phyloP scores from a whole-genome alignment of 805 yeast species.

The Candida sphagnicola region DNA sequence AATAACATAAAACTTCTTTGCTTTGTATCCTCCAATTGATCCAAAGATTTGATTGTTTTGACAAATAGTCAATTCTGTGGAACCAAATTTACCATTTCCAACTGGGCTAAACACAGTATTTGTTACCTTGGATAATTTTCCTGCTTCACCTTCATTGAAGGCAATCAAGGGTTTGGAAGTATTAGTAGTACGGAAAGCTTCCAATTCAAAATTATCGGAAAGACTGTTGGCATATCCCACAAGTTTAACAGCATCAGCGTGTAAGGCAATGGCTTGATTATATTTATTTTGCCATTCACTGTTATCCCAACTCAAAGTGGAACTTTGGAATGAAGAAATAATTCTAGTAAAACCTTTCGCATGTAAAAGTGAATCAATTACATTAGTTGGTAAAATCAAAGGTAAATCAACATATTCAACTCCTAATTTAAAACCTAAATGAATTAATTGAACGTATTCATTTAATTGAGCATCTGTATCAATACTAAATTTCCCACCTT shows the following conservation, averaged over 20 bases:
- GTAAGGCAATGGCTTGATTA: slow-evolving; percentile 58
- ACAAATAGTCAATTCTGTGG: slow-evolving; percentile 54
- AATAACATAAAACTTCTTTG: slow-evolving; percentile 64
- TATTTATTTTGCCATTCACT: slow-evolving; percentile 74
- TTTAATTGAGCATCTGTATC: slow-evolving; percentile 32
- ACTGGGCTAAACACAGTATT: slow-evolving; percentile 81
- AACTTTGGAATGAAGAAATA: slow-evolving; percentile 83
- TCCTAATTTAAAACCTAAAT: slow-evolving; percentile 70
- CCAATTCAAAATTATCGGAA: slow-evolving; percentile 68
- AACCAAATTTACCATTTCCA: slow-evolving; percentile 64
- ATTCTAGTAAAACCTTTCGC: slow-evolving; percentile 60
- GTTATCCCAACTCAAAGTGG: slow-evolving; percentile 58
- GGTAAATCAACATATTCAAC: slow-evolving; percentile 81
- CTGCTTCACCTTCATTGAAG: slow-evolving; percentile 72
- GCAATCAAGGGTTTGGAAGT: slow-evolving; percentile 67
- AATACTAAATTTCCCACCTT: slow-evolving; percentile 82
- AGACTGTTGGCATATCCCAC: slow-evolving; percentile 70
- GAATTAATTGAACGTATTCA: slow-evolving; percentile 45
- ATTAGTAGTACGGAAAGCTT: slow-evolving; percentile 60
- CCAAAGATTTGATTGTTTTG: slow-evolving; percentile 58
- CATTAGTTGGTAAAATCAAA: slow-evolving; percentile 57
- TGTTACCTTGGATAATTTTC: slow-evolving; percentile 75
- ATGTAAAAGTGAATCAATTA: slow-evolving; percentile 49
- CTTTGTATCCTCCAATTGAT: slow-evolving; percentile 57
- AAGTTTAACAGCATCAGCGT: slow-evolving; percentile 75